Conservation (phyloP, 2,329 filamentous ascomycete species). For the Pyricularia sp. region DNA sequence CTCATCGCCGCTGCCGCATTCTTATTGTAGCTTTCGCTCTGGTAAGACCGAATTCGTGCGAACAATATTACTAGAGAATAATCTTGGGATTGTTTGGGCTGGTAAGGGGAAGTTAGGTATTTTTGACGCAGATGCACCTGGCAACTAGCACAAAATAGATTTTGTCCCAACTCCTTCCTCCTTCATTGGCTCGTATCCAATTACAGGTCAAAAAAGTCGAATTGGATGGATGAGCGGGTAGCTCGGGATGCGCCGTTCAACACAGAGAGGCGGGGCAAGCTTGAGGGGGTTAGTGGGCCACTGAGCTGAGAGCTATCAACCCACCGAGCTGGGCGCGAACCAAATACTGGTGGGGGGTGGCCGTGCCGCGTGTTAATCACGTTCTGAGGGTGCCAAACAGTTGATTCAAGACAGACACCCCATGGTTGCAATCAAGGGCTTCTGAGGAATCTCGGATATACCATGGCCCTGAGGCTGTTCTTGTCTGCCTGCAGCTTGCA, state of each 20-base stretch:
- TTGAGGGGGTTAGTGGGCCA: background rate
- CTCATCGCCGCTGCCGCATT: background rate
- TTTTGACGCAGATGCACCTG: background rate
- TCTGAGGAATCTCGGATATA: background rate
- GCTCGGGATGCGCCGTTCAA: background rate
- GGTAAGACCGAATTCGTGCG: background rate
- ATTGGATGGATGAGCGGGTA: background rate
- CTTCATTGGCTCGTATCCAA: background rate
- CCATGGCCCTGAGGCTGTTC: background rate
- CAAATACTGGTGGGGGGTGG: background rate
- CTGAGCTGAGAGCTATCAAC: no score
- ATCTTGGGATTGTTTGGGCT: background rate
- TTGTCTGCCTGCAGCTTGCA: background rate
- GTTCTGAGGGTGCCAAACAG: background rate
- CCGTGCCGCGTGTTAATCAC: background rate
- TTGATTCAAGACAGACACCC: no score
- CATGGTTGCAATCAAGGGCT: no score
- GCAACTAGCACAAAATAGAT: background rate
- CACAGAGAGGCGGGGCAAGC: background rate
- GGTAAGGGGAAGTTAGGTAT: background rate
- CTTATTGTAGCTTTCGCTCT: background rate
- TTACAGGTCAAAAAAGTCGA: background rate
- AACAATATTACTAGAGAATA: background rate
- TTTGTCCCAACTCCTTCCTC: background rate
- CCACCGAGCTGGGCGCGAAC: background rate